These are phyloP conservation scores for Durotheca rogersii DNA, from an alignment of 495 filamentous ascomycete genomes.

Conservation along the genomic window DNA sequence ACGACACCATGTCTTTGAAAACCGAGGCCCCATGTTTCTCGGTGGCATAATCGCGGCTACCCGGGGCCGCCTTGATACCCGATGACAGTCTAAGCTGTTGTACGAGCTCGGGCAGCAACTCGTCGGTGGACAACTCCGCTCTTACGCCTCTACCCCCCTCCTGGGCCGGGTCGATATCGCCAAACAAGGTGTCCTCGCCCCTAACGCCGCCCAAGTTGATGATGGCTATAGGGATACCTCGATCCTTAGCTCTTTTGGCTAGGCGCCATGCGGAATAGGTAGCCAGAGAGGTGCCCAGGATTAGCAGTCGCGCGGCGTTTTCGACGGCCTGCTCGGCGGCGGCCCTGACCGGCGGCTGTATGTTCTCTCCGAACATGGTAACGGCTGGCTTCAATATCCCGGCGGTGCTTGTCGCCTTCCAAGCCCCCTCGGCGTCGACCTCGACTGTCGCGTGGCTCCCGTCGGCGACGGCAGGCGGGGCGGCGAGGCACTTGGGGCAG, in stretches of 20 bases:
- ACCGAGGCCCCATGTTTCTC: constrained; percentile 34
- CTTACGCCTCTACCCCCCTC: constrained; percentile 50
- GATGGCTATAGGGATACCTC: constrained; percentile 80
- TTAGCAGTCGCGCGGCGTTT: constrained; percentile 67
- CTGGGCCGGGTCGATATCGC: constrained; percentile 48
- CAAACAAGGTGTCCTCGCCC: constrained; percentile 72
- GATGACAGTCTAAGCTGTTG: constrained; percentile 38
- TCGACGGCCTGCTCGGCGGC: constrained; percentile 82
- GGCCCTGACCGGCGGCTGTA: constrained; percentile 62
- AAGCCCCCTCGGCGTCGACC: constrained; percentile 80
- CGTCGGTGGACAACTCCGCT: constrained; percentile 55
- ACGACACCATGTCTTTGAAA: constrained; percentile 57
- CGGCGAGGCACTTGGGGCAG: constrained; percentile 74
- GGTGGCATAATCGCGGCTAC: constrained; percentile 7
- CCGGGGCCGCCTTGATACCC: constrained; percentile 2
- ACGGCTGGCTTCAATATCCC: constrained; percentile 90
- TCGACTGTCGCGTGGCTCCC: constrained; percentile 60
- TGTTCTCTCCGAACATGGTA: constrained; percentile 93
- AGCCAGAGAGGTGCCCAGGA: constrained; percentile 85
- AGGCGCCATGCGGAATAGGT: constrained; percentile 94
- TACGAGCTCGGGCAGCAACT: constrained; percentile 55
- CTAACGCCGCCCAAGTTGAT: constrained; percentile 82
- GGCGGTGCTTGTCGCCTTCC: constrained; percentile 63
- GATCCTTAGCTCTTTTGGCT: constrained; percentile 76
- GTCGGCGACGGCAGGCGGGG: constrained; percentile 61